Evolutionary conservation across 108 stramenopile species (phyloP), one percentile per base, ranked within the genome.

Genomic region (Nitzschia sp.): DNA sequence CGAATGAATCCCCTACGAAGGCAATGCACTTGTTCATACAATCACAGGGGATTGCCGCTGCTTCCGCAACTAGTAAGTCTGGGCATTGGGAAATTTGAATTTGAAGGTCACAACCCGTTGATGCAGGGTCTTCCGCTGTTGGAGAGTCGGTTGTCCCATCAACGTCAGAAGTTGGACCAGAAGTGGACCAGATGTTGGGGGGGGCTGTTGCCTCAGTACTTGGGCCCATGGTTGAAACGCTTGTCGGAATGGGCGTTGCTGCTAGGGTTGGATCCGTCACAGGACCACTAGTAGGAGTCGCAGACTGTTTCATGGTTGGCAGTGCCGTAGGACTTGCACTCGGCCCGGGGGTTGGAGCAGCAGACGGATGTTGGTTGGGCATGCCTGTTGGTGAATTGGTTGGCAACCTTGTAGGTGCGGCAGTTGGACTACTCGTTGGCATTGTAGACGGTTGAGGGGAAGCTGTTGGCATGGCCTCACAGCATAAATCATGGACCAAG

Each of bases 81-180:
- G 15, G 37, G 21, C 61, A 62, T 22, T 46, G 37, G n/a, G 61
- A n/a, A 10, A 42, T 62, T 20, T 62, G 61, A 11, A 62, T 62
- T 10, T 14, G 43, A 44, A 62, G 22, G 11, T 10, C 37, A 22
- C 61, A 62, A 5, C 17, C 43, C 8, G 22, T 2, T 2, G 53
- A 12, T 24, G 53, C 19, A 2, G 46, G 21, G 20, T 54, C 21
- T 21, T 54, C 22, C 8, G 3, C 38, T 1, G 53, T 54, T 54
- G 53, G 53, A 15, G 39, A 40, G 37, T 14, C 38, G 11, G 15
- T 17, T n/a, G 53, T 3, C 53, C 12, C 53, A 54, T 3, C 20
- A 54, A 8, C 17, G 52, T 10, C 14, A 42, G 41, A 14, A n/a
- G 41, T 29, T 42, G 59, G 39, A 8, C 7, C 59, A 53, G 52